Percentiles rank a stretch among this genome's conserved stretches.
phyloP scores from a whole-genome alignment of 2,329 filamentous ascomycete species.

The Colletotrichum lindemuthianum region DNA sequence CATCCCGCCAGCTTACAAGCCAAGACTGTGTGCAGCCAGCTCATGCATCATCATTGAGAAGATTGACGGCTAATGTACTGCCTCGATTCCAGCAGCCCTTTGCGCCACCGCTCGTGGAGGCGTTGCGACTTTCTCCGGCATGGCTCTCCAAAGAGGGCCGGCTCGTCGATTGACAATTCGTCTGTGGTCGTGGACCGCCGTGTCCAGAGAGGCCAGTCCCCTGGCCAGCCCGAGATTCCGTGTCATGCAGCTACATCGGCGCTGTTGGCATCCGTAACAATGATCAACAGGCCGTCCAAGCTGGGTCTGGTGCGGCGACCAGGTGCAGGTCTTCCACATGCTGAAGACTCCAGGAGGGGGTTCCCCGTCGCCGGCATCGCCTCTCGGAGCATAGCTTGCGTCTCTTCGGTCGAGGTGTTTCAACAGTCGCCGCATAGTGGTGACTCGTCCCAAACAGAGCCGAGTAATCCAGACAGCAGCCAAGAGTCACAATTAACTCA shows the following conservation, averaged over 20 bases:
- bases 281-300: slow-evolving; percentile 6
- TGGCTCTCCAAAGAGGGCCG: neutral
- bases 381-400: too few species aligned
- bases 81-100: too few species aligned
- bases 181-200: too few species aligned
- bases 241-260: neutral
- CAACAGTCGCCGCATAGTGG: neutral
- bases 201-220: neutral
- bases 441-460: slow-evolving; percentile 11
- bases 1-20: slow-evolving; percentile 14
- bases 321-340: too few species aligned
- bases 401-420: too few species aligned
- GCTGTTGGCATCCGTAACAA: slow-evolving; percentile 13
- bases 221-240: neutral
- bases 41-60: neutral
- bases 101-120: too few species aligned
- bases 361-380: too few species aligned
- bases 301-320: neutral
- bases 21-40: slow-evolving; percentile 7
- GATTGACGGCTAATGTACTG: neutral
- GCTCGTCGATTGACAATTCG: neutral
- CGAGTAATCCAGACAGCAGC: slow-evolving; percentile 2
- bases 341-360: too few species aligned
- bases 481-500: slow-evolving; percentile 9
- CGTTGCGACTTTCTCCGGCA: too few species aligned